Conservation (phyloP, 1,139 yeast genomes). For the Kurtzmaniella quercitrusa region DNA sequence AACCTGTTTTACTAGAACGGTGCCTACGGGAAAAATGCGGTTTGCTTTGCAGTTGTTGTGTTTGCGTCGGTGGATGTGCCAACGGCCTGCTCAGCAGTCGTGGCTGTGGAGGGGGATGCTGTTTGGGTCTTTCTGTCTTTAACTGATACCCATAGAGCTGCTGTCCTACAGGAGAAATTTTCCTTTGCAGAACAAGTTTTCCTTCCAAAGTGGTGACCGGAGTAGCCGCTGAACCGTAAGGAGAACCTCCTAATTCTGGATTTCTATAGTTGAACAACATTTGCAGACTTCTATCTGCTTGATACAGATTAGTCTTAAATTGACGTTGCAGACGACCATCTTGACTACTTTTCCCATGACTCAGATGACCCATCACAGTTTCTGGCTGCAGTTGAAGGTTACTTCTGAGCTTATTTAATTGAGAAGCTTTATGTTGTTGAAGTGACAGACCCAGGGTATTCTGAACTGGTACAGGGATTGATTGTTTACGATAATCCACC, state of each 20-base stretch:
- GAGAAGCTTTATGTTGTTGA: slow-evolving; percentile 2
- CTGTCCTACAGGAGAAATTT: slow-evolving; percentile 9
- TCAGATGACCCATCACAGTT: neutral
- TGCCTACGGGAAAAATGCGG: neutral
- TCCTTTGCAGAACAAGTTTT: slow-evolving; percentile 4
- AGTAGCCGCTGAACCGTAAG: slow-evolving; percentile 13
- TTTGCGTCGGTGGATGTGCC: slow-evolving; percentile 1
- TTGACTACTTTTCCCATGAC: neutral
- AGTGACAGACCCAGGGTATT: slow-evolving; percentile 1
- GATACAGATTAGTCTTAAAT: slow-evolving; percentile 1
- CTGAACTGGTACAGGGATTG: neutral
- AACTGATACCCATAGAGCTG: slow-evolving; percentile 8
- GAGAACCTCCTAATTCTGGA: slow-evolving; percentile 16
- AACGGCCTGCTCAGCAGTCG: slow-evolving; percentile 6
- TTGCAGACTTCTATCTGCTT: slow-evolving; percentile 15
- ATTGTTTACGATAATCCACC: slow-evolving; percentile 2
- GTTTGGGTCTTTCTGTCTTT: slow-evolving; percentile 1
- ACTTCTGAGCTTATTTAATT: neutral
- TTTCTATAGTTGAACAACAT: slow-evolving; percentile 29
- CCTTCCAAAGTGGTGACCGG: neutral
- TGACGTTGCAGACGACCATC: slow-evolving; percentile 3
- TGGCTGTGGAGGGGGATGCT: slow-evolving; percentile 7
- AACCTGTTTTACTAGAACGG: neutral
- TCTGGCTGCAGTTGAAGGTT: neutral
- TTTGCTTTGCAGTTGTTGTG: slow-evolving; percentile 3